phyloP scores from a whole-genome alignment of 164 flowering plant species.

The Aristolochia contorta region DNA sequence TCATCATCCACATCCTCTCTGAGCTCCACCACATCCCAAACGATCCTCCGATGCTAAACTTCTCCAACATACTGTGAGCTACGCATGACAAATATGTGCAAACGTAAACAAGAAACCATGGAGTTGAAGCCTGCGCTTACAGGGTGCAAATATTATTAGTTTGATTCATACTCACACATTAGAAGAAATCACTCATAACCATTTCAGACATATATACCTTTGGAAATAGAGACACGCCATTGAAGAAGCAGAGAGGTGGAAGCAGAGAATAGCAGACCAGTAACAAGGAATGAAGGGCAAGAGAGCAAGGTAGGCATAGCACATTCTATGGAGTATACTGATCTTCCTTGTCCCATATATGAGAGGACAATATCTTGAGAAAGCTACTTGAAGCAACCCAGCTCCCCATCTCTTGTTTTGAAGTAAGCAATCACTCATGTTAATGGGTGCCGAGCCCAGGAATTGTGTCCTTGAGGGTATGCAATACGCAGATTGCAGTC shows the following conservation, averaged over 20 bases:
- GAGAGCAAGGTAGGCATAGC: conserved; percentile 6
- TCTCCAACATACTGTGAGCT: conserved; percentile 11
- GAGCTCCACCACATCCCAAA: conserved; percentile 12
- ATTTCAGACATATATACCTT: conserved; percentile 4
- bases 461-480: conserved; percentile 11
- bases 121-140: conserved; percentile 18
- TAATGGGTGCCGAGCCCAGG: conserved; percentile 11
- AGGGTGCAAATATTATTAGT: not conserved
- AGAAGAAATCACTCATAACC: too few relatives aligned
- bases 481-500: conserved; percentile 8
- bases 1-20: conserved; percentile 16
- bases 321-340: conserved; percentile 11
- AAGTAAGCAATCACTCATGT: conserved; percentile 11
- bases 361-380: conserved; percentile 26
- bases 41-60: conserved; percentile 12
- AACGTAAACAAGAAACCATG: conserved; percentile 16
- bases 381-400: conserved; percentile 13
- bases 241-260: conserved; percentile 17
- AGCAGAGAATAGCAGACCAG: conserved; percentile 5
- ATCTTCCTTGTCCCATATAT: conserved; percentile 14
- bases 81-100: conserved; percentile 6
- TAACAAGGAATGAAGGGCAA: conserved; percentile 7
- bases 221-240: conserved; percentile 12
- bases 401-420: conserved; percentile 16
- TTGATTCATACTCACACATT: not conserved